Evolutionary conservation across 345 rosid genomes (phyloP).

Genomic region (Eucalyptus cloeziana): DNA sequence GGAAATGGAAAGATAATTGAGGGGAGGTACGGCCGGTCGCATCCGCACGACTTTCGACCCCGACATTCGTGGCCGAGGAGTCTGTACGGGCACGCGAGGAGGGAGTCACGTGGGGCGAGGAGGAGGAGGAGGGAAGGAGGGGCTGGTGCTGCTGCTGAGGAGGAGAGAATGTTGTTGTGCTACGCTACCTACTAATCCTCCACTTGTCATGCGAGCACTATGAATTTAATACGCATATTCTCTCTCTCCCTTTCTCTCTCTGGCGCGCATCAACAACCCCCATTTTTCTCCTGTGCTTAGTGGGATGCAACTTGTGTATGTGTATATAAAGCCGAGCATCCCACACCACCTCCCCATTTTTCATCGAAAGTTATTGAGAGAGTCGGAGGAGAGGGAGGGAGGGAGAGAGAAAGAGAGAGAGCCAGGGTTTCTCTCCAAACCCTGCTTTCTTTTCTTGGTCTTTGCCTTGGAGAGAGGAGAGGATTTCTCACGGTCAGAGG

Average conservation of each 20-base stretch:
- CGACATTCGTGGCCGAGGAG: background rate
- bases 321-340: slow-evolving; percentile 14
- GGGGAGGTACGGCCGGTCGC: background rate
- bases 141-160: background rate
- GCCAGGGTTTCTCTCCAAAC: too few species aligned
- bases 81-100: background rate
- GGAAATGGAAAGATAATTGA: too few species aligned
- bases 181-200: slow-evolving; percentile 44
- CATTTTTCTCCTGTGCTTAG: background rate
- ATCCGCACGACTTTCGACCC: background rate
- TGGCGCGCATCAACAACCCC: too few species aligned
- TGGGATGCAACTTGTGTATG: background rate
- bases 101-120: background rate
- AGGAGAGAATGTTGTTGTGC: slow-evolving; percentile 24
- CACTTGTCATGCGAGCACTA: slow-evolving; percentile 70
- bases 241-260: background rate
- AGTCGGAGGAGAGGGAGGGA: too few species aligned
- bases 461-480: background rate
- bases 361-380: background rate
- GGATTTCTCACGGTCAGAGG: background rate
- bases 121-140: background rate
- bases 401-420: too few species aligned
- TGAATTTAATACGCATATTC: slow-evolving; percentile 33
- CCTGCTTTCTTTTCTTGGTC: background rate
- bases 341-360: too few species aligned